A percentile compares a stretch with the other conserved stretches of the same genome.
Conservation (phyloP, 2,329 filamentous ascomycete species). For the Exophiala sp. region DNA sequence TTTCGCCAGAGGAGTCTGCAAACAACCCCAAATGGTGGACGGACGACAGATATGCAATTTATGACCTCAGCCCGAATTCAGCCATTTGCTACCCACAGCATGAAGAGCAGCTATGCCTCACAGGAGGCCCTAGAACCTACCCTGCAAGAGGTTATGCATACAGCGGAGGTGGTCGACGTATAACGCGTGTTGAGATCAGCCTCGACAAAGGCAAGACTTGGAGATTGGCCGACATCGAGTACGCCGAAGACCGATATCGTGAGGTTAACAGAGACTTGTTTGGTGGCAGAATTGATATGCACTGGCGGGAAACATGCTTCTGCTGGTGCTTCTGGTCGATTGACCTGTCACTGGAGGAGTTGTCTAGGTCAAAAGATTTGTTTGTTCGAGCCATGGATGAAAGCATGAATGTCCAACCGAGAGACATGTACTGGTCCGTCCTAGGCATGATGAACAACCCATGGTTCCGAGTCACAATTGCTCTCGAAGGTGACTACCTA, state of each 20-base stretch:
- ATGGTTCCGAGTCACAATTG: constrained; percentile 80
- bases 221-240: constrained; percentile 72
- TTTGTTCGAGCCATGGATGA: constrained; percentile 88
- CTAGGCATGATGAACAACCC: constrained; percentile 98
- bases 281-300: constrained; percentile 74
- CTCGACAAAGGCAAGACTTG: constrained; percentile 79
- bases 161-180: constrained; percentile 75
- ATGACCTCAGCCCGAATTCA: constrained; percentile 85
- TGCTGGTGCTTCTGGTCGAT: constrained; percentile 93
- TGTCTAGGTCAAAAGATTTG: constrained; percentile 66
- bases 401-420: constrained; percentile 76
- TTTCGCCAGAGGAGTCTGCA: constrained; percentile 75
- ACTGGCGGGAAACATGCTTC: constrained; percentile 75
- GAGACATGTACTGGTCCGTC: constrained; percentile 95
- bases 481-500: constrained; percentile 61
- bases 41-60: constrained; percentile 88
- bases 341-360: constrained; percentile 59
- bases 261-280: constrained; percentile 62
- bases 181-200: constrained; percentile 79
- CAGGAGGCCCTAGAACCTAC: constrained; percentile 54
- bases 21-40: constrained; percentile 74
- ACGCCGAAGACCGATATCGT: constrained; percentile 82
- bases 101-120: constrained; percentile 61
- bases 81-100: constrained; percentile 77
- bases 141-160: constrained; percentile 79